phyloP scores from a whole-genome alignment of 1,284 basidiomycete species.

The Malassezia japonica region DNA sequence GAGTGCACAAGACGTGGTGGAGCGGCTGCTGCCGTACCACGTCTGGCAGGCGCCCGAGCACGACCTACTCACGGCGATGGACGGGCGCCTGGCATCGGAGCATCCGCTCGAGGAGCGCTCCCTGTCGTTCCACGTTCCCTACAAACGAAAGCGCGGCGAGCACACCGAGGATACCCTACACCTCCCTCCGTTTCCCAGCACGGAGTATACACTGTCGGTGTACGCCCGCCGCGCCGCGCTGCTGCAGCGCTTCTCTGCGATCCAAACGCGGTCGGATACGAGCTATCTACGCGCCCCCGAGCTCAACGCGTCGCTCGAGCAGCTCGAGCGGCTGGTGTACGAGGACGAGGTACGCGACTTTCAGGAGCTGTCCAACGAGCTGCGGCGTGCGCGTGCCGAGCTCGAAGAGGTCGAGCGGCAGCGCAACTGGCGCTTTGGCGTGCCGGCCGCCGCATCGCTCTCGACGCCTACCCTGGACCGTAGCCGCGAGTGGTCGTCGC shows the following conservation, averaged over 20 bases:
- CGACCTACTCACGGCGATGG: slow-evolving; percentile 22
- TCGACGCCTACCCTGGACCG: background rate
- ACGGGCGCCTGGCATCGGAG: background rate
- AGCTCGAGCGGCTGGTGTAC: slow-evolving; percentile 33
- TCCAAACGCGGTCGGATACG: slow-evolving; percentile 22
- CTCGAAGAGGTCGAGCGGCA: slow-evolving; percentile 28
- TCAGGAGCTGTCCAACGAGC: slow-evolving; percentile 25
- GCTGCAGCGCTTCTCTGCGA: slow-evolving; percentile 19
- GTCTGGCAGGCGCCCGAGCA: slow-evolving; percentile 40
- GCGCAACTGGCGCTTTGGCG: slow-evolving; percentile 11
- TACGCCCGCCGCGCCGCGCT: slow-evolving; percentile 22
- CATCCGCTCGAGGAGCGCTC: background rate
- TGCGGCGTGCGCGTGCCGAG: slow-evolving; percentile 25
- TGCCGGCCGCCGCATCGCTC: background rate
- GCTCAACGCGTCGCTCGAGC: slow-evolving; percentile 23
- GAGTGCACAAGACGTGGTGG: slow-evolving; percentile 29
- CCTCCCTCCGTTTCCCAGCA: slow-evolving; percentile 22
- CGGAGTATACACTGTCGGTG: slow-evolving; percentile 22
- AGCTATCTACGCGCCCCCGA: slow-evolving; percentile 23
- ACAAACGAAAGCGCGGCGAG: slow-evolving; percentile 19
- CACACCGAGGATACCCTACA: slow-evolving; percentile 17
- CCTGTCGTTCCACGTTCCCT: slow-evolving; percentile 8
- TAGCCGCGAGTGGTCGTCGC: background rate
- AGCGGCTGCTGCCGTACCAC: slow-evolving; percentile 38
- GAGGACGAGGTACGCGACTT: slow-evolving; percentile 28